Conservation (phyloP, 2,329 filamentous ascomycete species). For the Trichophyton verrucosum region DNA sequence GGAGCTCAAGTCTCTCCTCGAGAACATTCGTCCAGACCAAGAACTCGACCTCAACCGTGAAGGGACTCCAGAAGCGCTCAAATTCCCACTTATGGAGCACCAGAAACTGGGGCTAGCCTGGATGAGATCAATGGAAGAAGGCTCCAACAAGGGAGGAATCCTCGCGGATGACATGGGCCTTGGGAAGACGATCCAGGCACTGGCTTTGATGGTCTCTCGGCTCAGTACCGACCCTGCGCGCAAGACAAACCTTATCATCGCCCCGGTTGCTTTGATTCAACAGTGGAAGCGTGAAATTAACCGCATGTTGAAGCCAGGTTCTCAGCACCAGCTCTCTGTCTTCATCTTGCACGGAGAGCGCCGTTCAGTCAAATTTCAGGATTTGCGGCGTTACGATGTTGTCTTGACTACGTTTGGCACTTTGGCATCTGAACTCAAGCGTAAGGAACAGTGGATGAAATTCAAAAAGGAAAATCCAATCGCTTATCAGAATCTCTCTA, state of each 20-base stretch:
- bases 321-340: slow-evolving; percentile 46
- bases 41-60: slow-evolving; percentile 51
- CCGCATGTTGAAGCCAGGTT: slow-evolving; percentile 48
- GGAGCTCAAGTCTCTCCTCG: slow-evolving; percentile 56
- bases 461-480: slow-evolving; percentile 37
- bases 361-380: slow-evolving; percentile 43
- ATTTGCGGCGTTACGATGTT: slow-evolving; percentile 56
- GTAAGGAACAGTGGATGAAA: slow-evolving; percentile 41
- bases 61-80: slow-evolving; percentile 57
- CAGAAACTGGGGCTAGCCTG: slow-evolving; percentile 67
- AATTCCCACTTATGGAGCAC: slow-evolving; percentile 61
- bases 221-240: slow-evolving; percentile 46
- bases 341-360: slow-evolving; percentile 57
- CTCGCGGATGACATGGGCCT: slow-evolving; percentile 73
- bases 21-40: slow-evolving; percentile 61
- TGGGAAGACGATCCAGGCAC: slow-evolving; percentile 71
- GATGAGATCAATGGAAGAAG: slow-evolving; percentile 62
- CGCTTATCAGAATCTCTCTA: slow-evolving; percentile 21
- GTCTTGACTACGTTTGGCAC: slow-evolving; percentile 71
- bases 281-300: slow-evolving; percentile 77
- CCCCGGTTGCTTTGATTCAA: slow-evolving; percentile 63
- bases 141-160: slow-evolving; percentile 61
- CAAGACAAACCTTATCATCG: slow-evolving; percentile 72
- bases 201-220: slow-evolving; percentile 61
- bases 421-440: slow-evolving; percentile 54